Evolutionary conservation across 495 filamentous ascomycete genomes (phyloP).

Genomic region (Cryomyces antarcticus): DNA sequence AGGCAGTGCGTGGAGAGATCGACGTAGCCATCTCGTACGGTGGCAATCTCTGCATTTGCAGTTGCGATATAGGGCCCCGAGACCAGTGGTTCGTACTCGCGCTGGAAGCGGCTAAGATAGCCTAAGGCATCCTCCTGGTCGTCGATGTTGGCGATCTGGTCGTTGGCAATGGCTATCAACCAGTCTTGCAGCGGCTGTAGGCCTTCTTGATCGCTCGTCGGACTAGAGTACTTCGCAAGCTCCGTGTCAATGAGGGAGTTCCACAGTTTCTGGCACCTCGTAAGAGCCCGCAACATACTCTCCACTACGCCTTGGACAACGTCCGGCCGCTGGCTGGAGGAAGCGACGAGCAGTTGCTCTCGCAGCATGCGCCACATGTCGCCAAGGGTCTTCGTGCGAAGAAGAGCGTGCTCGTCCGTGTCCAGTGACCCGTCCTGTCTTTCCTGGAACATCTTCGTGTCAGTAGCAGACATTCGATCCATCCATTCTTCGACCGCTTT

Average conservation of each 20-base stretch:
- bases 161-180: conserved; percentile 91
- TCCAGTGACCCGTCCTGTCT: conserved; percentile 63
- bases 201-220: conserved; percentile 39
- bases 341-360: conserved; percentile 68
- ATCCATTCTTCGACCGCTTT: conserved; percentile 95
- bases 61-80: conserved; percentile 56
- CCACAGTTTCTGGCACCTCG: conserved; percentile 63
- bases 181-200: conserved; percentile 73
- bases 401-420: conserved; percentile 64
- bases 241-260: conserved; percentile 79
- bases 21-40: conserved; percentile 72
- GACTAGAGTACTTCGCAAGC: conserved; percentile 43
- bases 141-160: conserved; percentile 94
- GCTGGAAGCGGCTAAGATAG: conserved; percentile 64
- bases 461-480: conserved; percentile 64
- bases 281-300: conserved; percentile 74
- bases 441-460: conserved; percentile 57
- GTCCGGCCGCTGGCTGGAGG: conserved; percentile 60
- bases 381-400: conserved; percentile 72
- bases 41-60: conserved; percentile 47
- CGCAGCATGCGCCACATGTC: conserved; percentile 96
- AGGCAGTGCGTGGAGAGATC: conserved; percentile 85
- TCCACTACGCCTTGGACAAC: conserved; percentile 86
- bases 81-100: conserved; percentile 57
- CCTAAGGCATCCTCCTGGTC: conserved; percentile 53